Evolutionary conservation across 495 filamentous ascomycete species (phyloP), one percentile per base, ranked within the genome.

Genomic region (Penicillium cinerascens): DNA sequence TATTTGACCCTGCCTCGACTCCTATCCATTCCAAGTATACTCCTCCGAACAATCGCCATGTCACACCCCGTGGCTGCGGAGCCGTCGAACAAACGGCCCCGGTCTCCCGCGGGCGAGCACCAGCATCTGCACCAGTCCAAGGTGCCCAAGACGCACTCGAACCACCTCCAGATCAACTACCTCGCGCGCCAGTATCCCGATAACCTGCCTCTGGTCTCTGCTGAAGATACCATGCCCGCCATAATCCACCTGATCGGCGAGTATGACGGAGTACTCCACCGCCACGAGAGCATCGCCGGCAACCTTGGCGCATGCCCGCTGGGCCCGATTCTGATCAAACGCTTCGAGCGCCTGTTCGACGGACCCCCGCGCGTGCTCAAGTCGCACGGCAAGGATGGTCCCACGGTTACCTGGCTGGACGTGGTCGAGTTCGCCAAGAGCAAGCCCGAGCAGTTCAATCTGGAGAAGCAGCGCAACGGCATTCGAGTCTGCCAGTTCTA

Each of bases 261-360:
- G 59, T 95, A 93, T 64, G 87, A 89, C 54, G 89, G 86, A 40
- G 87, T 95, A 17, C 75, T 95, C 18, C 86, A 89, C 52, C 82
- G 89, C 29, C 87, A 92, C 64, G 90, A 95, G 69, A 90, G 86
- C 59, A 82, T 95, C 48, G 89, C 90, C 39, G 83, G 85, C 44
- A 93, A 91, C 61, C 77, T 95, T 16, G 90, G 90, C 60, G 89
- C 89, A 39, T 86, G 89, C 48, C 87, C 91, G 13, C 78, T 91
- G 10, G 89, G 87, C 6, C 88, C 89, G 29, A 88, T 91, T 36
- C 72, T 95, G 46, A 82, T 93, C 48, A 88, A 91, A 69, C 85
- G 88, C 29, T 90, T 95, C 67, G 89, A 95, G 69, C 80, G 88
- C 35, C 72, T 91, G 10, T 95, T 95, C 58, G 90, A 93, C 52